These are phyloP conservation scores for Aspergillus neotritici DNA, from an alignment of 2,329 filamentous ascomycete species.

Conservation along the genomic window DNA sequence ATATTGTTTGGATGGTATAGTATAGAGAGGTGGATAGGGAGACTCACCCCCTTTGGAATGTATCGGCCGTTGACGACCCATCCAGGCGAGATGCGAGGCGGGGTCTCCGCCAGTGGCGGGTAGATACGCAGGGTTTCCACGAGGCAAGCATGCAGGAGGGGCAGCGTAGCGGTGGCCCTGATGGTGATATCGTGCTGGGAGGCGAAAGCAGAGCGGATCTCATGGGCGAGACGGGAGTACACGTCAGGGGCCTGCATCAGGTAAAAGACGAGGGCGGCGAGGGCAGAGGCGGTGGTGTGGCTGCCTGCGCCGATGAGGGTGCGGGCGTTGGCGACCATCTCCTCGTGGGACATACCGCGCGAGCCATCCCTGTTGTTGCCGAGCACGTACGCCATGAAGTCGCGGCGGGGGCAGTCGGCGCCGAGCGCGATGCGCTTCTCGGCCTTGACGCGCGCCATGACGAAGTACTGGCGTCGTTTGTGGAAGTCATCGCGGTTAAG, in stretches of 20 bases:
- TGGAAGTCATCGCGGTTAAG: constrained; percentile 6
- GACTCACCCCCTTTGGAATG: too few species aligned
- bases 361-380: constrained; percentile 22
- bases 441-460: constrained; percentile 18
- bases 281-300: constrained; percentile 41
- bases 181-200: constrained; percentile 31
- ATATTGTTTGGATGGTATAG: too few species aligned
- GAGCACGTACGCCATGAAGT: constrained; percentile 40
- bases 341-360: constrained; percentile 19
- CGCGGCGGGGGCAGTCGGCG: constrained; percentile 24
- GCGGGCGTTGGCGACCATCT: constrained; percentile 36
- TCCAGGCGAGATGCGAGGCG: too few species aligned
- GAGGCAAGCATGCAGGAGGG: constrained; percentile 36
- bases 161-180: constrained; percentile 23
- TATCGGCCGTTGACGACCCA: too few species aligned
- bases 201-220: constrained; percentile 17
- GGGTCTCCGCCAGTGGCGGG: constrained; percentile 24
- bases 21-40: too few species aligned
- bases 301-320: constrained; percentile 41
- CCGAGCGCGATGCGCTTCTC: constrained; percentile 20
- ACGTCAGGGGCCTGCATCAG: constrained; percentile 24
- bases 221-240: constrained; percentile 10
- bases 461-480: constrained; percentile 11
- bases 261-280: constrained; percentile 35
- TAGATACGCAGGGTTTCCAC: constrained; percentile 41